Base-by-base conservation (phyloP, 345 rosid genomes). In the Corchorus capsularis region DNA sequence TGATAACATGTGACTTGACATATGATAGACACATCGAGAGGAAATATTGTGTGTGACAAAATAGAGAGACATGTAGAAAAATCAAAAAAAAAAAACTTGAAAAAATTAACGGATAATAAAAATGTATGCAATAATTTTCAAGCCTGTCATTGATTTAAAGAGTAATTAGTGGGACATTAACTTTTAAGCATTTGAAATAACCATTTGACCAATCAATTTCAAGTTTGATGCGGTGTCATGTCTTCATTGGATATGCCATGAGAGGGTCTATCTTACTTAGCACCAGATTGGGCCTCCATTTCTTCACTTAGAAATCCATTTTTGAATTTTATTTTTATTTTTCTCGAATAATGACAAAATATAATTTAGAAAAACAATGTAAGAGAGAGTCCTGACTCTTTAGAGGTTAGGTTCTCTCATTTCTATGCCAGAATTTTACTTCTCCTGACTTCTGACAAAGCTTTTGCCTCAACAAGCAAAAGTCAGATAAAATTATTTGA, bases 271-370 rank as follows among this genome's bases (percentile, higher is more conserved):
- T 54, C n/a, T 47, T 47, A 47, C 55, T 52, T 59, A 32, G 17
- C 66, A 63, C 68, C 46, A 14, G 47, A 63, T 63, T 8, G 11
- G 46, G 20, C 20, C 52, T 7, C 69, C 20, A 63, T 39, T 17
- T 17, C 16, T 20, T 56, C 62, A 57, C 62, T 32, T 27, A 27
- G 7, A 16, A 22, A 22, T 0, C 20, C 13, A 49, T 69, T 49
- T 49, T 9, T 1, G 11, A 57, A 8, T 12, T 5, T 7, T 27
- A 0, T 47, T 67, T 46, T 34, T 15, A 53, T 16, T 22, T 6
- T 11, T 14, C 37, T 19, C 67, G 62, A 79, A 63, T 56, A 77
- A 63, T 57, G 83, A 64, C 86, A 75, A 77, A 80, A 70, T 35
- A 41, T 35, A 41, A 71, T 69, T 63, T 34, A 74, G 47, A 71